Evolutionary conservation across 1,284 basidiomycete species (phyloP), one percentile per base, ranked within the genome.

Genomic region (Xerocomus minutiporus): DNA sequence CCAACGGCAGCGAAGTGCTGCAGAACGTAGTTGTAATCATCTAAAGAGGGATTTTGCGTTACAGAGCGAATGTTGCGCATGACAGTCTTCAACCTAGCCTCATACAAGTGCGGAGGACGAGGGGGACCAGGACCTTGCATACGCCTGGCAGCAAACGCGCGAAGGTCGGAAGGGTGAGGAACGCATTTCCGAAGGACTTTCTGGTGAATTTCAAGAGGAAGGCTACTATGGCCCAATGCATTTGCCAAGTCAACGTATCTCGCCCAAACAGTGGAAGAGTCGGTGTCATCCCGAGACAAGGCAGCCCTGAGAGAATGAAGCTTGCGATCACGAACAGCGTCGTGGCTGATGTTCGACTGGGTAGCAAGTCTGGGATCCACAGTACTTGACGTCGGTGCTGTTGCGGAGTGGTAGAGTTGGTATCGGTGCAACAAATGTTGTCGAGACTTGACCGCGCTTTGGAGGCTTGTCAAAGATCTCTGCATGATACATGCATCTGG

Each of bases 11-110:
- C 84, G 57, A 88, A 88, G 53, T 88, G 85, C 55, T 79, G 75
- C 47, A 91, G 66, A 48, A 91, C 71, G 61, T 83, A 84, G 64
- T 91, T 77, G 65, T 86, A 91, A 65, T 91, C 88, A 2, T 81
- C 78, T 48, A 84, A 54, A 6, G 71, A 63, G 3, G 87, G 84
- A 29, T 61, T 67, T 40, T 62, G 63, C 8, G 81, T 81, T 15
- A 75, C 63, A 35, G 73, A 70, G 49, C 81, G 80, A 32, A 91
- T 89, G 64, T 87, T 87, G 48, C 75, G 75, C 54, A 90, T 80
- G 61, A 90, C 71, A 15, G 75, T 68, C 63, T 81, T 79, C 60
- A 87, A 79, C 35, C 87, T 81, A 23, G 71, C 64, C 69, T 89
- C 88, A 59, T 83, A 77, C 2, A 74, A 46, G 58, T 84, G 81